Conservation (phyloP, 306 rosid genomes). For the Echinosophora koreensis region DNA sequence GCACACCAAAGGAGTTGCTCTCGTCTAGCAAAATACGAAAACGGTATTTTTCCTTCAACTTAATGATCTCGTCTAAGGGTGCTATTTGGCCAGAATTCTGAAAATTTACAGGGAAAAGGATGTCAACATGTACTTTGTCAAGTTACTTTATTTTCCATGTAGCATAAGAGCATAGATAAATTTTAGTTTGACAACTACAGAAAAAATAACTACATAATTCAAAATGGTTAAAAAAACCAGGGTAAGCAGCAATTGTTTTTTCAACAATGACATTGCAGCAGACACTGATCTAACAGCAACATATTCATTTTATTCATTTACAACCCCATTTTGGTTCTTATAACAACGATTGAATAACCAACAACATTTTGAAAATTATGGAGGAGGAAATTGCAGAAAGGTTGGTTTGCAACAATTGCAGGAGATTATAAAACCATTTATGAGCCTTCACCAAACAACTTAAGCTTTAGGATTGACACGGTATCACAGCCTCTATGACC, state of each 20-base stretch:
- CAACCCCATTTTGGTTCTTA: not conserved
- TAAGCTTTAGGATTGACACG: not conserved
- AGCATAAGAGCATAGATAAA: constrained; percentile 8
- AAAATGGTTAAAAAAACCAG: constrained; percentile 26
- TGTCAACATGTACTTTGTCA: not conserved
- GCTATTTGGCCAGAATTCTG: constrained; percentile 99
- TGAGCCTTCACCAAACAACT: not conserved
- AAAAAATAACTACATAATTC: constrained; percentile 22
- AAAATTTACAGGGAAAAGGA: constrained; percentile 32
- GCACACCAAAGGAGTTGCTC: constrained; percentile 98
- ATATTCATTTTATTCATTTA: constrained; percentile 1
- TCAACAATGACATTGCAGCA: constrained; percentile 17
- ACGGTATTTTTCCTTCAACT: constrained; percentile 83
- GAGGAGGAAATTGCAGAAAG: not conserved
- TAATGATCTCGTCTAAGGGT: constrained; percentile 87
- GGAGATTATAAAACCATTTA: not conserved
- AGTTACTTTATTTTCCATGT: constrained; percentile 3
- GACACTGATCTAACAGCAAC: constrained; percentile 23
- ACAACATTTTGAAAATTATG: not conserved
- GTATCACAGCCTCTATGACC: not conserved
- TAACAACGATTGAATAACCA: constrained; percentile 24
- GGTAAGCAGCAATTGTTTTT: constrained; percentile 3
- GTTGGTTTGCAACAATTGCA: constrained; percentile 27
- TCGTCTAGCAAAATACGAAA: constrained; percentile 96
- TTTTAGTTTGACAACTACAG: constrained; percentile 17